Conservation (phyloP, 1,284 basidiomycete genomes). For the Marasmius oreades region DNA sequence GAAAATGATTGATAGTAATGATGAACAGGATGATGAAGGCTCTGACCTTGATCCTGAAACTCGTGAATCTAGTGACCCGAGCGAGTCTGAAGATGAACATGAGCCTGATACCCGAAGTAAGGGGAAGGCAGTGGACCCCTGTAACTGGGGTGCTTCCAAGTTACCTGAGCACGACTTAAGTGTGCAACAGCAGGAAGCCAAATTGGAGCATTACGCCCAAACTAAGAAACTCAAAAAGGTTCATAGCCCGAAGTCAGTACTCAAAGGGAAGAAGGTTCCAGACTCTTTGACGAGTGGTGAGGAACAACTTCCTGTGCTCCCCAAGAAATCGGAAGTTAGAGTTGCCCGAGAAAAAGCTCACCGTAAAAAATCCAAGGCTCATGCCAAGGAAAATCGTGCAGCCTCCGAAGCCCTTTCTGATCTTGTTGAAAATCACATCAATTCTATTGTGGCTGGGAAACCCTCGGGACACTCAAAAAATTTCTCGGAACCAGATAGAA, state of each 20-base stretch:
- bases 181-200: constrained; percentile 15
- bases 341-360: background rate
- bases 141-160: constrained; percentile 22
- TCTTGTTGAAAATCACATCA: constrained; percentile 4
- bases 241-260: too few species aligned
- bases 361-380: background rate
- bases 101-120: constrained; percentile 11
- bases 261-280: too few species aligned
- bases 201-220: constrained; percentile 9
- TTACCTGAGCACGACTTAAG: constrained; percentile 16
- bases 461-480: too few species aligned
- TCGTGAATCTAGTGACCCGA: too few species aligned
- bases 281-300: background rate
- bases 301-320: background rate
- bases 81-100: background rate
- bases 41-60: background rate
- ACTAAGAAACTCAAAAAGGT: constrained; percentile 1
- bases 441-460: constrained; percentile 4
- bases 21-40: background rate
- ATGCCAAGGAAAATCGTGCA: background rate
- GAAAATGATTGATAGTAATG: background rate
- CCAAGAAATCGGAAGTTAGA: background rate
- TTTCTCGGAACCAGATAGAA: background rate
- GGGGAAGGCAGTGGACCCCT: constrained; percentile 23
- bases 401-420: constrained; percentile 9